Evolutionary conservation across 2,329 filamentous ascomycete genomes (phyloP), one percentile per base, ranked within the genome.

Genomic region (Dendrostoma leiphaemia): DNA sequence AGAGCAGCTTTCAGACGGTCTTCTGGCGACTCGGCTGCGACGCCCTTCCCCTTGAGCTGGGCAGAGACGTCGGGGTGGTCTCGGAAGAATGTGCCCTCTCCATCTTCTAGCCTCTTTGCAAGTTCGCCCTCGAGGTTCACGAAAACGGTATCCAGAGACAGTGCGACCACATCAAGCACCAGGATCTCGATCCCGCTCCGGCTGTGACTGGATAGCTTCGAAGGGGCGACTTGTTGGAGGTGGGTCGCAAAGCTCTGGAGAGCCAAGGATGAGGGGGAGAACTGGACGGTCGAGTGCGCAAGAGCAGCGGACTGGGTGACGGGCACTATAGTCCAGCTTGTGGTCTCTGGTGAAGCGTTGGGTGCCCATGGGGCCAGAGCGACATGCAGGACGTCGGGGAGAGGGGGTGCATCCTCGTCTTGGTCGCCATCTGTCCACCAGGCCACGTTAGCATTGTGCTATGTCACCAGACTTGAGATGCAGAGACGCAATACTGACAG

Each of bases 321-420:
- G 1, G 93, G 90, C 31, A 97, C 82, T 47, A 97, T 82, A 7
- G 91, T 91, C 94, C 94, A 99, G 44, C 82, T 79, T 17, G 84
- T 82, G 54, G 85, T 83, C 65, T 88, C 77, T 19, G 81, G 71
- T 6, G 72, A 74, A 32, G 76, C 69, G 51, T 73, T 76, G 12
- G 89, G 86, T 1, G 81, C 74, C 87, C 88, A 91, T 3, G 88
- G 88, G 44, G 88, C 84, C 60, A 92, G 83, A 38, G 89, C 89
- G 59, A 91, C 80, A 67, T 91, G 81, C 56, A 82, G 74, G 53
- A 81, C 65, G 23, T 78, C 71, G 57, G 72, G 70, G 24, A 58
- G 52, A 47, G 34, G 38, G 23, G 24, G 38, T n/a, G 34, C 52
- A 37, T 45, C 34, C n/a, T 55, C 47, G 37, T 51, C 52, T 17